Percentiles rank a stretch among this genome's conserved stretches.
Conservation (phyloP, 768 basidiomycete species). For the Hortiboletus flavorubellus region DNA sequence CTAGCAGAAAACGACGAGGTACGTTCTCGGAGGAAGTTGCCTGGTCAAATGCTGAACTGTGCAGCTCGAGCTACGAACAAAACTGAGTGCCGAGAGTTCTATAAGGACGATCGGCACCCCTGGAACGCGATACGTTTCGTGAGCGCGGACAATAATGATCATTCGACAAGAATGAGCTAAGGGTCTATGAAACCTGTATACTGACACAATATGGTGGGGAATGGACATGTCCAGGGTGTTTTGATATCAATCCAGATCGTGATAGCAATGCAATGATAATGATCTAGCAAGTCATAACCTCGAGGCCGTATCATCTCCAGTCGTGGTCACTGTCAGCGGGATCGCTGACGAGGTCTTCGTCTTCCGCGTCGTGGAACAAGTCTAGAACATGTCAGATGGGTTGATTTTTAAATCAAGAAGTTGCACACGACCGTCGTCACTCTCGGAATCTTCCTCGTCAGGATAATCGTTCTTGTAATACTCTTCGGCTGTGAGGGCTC, state of each 20-base stretch:
- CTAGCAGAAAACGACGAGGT: conserved; percentile 16
- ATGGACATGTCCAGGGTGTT: conserved; percentile 16
- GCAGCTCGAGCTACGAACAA: conserved; percentile 24
- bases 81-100: conserved; percentile 10
- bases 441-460: conserved; percentile 55
- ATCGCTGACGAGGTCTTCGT: conserved; percentile 38
- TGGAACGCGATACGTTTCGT: neutral
- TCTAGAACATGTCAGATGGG: conserved; percentile 36
- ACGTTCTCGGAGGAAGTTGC: conserved; percentile 1
- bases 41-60: neutral
- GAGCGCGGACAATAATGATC: neutral
- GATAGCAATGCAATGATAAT: conserved; percentile 18
- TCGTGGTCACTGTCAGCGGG: conserved; percentile 30
- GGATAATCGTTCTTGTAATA: conserved; percentile 87
- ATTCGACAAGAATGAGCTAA: neutral
- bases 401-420: neutral
- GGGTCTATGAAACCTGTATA: conserved; percentile 18
- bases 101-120: neutral
- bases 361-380: conserved; percentile 53
- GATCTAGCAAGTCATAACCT: conserved; percentile 5
- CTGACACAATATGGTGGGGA: conserved; percentile 10
- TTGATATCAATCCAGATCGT: conserved; percentile 19
- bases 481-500: conserved; percentile 56
- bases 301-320: conserved; percentile 29
- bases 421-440: conserved; percentile 38